phyloP scores from a whole-genome alignment of 129 eudicot genomes.

The Chrysanthemum lavandulifolium region DNA sequence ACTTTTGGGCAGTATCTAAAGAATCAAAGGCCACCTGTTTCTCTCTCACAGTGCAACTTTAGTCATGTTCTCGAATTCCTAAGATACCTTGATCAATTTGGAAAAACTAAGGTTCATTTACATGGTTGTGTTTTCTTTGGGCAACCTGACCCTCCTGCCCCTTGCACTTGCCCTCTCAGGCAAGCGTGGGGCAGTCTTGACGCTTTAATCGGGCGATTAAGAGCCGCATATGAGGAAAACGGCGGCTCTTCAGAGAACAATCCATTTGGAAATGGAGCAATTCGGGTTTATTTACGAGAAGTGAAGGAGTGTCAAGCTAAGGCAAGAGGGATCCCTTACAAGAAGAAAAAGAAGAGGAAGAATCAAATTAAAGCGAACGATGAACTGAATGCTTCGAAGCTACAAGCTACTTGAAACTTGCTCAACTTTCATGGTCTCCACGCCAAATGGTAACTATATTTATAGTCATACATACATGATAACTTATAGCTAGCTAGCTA shows the following conservation, averaged over 20 bases:
- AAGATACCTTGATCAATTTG: conserved; percentile 85
- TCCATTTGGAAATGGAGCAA: conserved; percentile 77
- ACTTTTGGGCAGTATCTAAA: conserved; percentile 80
- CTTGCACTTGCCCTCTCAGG: conserved; percentile 81
- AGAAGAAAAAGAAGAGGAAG: conserved; percentile 76
- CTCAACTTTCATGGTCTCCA: conserved; percentile 25
- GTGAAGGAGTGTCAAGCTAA: conserved; percentile 84
- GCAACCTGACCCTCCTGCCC: conserved; percentile 90
- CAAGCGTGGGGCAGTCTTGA: conserved; percentile 98
- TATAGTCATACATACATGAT: background rate
- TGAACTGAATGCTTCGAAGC: conserved; percentile 33
- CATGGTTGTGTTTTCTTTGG: conserved; percentile 79
- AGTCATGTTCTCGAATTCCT: conserved; percentile 74
- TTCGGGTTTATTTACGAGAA: conserved; percentile 64
- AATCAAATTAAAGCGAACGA: conserved; percentile 37
- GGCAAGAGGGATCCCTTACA: conserved; percentile 70
- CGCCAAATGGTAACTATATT: conserved; percentile 32
- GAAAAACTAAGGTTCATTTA: conserved; percentile 82
- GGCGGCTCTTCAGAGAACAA: conserved; percentile 72
- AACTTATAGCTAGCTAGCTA: background rate
- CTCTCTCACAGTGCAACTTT: conserved; percentile 53
- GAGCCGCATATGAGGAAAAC: conserved; percentile 88
- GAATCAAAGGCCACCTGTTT: conserved; percentile 70
- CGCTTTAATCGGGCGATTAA: conserved; percentile 73
- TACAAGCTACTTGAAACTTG: conserved; percentile 37